These are phyloP conservation scores for Mortierella sp. DNA, from an alignment of 371 early-diverging fungal species.

Conservation along the genomic window DNA sequence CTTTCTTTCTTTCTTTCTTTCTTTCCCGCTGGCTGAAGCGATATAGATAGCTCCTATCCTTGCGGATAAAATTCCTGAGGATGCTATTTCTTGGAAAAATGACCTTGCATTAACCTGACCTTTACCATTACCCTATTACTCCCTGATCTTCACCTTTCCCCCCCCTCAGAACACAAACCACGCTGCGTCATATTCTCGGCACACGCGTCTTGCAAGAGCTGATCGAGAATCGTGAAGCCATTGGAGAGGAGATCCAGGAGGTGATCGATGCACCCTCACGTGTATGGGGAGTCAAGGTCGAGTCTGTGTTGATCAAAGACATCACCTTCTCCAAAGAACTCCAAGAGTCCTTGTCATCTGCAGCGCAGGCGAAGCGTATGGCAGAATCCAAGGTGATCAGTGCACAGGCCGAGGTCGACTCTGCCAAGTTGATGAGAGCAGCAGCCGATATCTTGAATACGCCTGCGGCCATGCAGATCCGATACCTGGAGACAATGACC, in stretches of 20 bases:
- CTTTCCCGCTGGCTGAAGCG: no score
- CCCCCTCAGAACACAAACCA: constrained; percentile 71
- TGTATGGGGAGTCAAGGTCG: constrained; percentile 81
- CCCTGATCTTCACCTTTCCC: not conserved
- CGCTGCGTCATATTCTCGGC: constrained; percentile 77
- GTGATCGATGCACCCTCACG: constrained; percentile 76
- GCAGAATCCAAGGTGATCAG: constrained; percentile 93
- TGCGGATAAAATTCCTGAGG: no score
- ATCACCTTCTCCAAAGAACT: constrained; percentile 80
- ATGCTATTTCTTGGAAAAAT: no score
- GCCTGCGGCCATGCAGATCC: constrained; percentile 75
- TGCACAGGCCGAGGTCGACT: constrained; percentile 91
- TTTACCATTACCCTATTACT: no score
- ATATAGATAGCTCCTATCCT: no score
- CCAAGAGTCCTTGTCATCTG: constrained; percentile 86
- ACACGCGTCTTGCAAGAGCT: constrained; percentile 75
- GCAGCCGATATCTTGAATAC: constrained; percentile 73
- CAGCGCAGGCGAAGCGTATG: constrained; percentile 89
- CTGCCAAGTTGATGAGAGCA: constrained; percentile 93
- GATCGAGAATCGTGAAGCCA: constrained; percentile 90
- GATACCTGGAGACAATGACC: constrained; percentile 88
- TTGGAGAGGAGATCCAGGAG: constrained; percentile 86
- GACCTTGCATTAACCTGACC: no score
- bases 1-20: not conserved
- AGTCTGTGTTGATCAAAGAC: constrained; percentile 90